Evolutionary conservation across 768 basidiomycete species (phyloP).

Genomic region (Dacryopinax primogenitus): DNA sequence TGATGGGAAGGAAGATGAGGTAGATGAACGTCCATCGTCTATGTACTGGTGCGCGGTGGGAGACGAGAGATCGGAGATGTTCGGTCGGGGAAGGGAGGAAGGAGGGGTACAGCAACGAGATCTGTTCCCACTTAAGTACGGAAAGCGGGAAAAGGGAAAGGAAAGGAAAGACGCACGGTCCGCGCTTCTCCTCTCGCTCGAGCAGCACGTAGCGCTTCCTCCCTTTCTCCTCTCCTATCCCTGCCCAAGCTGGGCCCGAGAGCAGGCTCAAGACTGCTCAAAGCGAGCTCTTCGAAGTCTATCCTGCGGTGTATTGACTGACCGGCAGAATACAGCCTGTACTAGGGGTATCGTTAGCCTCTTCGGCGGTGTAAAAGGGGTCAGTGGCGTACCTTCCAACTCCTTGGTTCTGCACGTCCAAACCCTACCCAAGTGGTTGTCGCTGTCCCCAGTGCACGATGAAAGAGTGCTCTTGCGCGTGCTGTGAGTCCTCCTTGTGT

Average conservation of each 20-base stretch:
- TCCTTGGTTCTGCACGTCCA: constrained; percentile 49
- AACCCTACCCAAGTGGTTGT: constrained; percentile 49
- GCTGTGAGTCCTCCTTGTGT: constrained; percentile 10
- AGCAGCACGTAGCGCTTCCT: background rate
- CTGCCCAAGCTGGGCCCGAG: constrained; percentile 40
- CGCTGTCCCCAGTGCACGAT: constrained; percentile 31
- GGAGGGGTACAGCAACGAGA: constrained; percentile 47
- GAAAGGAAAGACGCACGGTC: background rate
- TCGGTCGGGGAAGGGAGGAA: constrained; percentile 28
- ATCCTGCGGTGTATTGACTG: constrained; percentile 56
- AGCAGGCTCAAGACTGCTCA: constrained; percentile 60
- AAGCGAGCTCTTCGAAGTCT: constrained; percentile 68
- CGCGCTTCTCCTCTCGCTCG: background rate
- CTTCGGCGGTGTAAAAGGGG: background rate
- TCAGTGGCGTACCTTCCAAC: constrained; percentile 51
- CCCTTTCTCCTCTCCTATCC: background rate
- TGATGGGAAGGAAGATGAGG: constrained; percentile 55
- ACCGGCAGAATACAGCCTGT: constrained; percentile 47
- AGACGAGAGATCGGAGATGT: constrained; percentile 42
- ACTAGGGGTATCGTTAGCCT: constrained; percentile 29
- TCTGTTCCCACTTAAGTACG: constrained; percentile 29
- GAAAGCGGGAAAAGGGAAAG: background rate
- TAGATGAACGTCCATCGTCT: constrained; percentile 52
- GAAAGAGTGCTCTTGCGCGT: constrained; percentile 26
- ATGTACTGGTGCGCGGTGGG: constrained; percentile 49